Percentiles rank a stretch among this genome's conserved stretches.
Conservation (phyloP, 2,329 filamentous ascomycete genomes). For the Xylariaceae sp. region DNA sequence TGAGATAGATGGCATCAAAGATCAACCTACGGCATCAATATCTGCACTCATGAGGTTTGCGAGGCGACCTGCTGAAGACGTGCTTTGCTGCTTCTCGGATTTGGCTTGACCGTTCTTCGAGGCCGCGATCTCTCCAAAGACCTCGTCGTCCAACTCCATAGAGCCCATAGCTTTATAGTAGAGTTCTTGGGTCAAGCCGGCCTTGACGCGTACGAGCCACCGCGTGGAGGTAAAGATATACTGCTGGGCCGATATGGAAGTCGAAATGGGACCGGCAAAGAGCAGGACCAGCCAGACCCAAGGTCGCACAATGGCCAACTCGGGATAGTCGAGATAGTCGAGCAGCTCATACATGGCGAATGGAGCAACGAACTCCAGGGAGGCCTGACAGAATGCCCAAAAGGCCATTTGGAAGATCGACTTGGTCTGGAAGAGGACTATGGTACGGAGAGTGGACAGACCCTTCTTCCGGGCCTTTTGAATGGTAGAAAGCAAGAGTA, state of each 20-base stretch:
- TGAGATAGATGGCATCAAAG: too few relatives aligned
- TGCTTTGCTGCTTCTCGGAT: slow-evolving; percentile 24
- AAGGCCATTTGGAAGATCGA: slow-evolving; percentile 39
- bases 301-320: slow-evolving; percentile 36
- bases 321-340: slow-evolving; percentile 40
- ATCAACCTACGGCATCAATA: slow-evolving; percentile 48
- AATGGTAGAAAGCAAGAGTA: slow-evolving; percentile 37
- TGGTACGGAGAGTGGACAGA: slow-evolving; percentile 37
- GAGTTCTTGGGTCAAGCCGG: slow-evolving; percentile 50
- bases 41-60: slow-evolving; percentile 53
- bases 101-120: slow-evolving; percentile 17
- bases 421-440: slow-evolving; percentile 33
- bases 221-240: slow-evolving; percentile 51
- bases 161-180: slow-evolving; percentile 48
- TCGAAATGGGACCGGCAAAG: slow-evolving; percentile 41
- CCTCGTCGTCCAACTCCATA: slow-evolving; percentile 50
- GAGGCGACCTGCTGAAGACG: slow-evolving; percentile 41
- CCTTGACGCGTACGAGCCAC: slow-evolving; percentile 48
- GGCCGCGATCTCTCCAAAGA: slow-evolving; percentile 29
- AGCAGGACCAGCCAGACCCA: slow-evolving; percentile 47
- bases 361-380: slow-evolving; percentile 43
- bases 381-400: slow-evolving; percentile 30
- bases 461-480: slow-evolving; percentile 35
- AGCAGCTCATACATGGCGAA: slow-evolving; percentile 48
- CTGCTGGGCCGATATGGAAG: slow-evolving; percentile 46